Evolutionary conservation across 331 rosid species (phyloP), one percentile per base, ranked within the genome.

Genomic region (Erythrophleum ivorense): DNA sequence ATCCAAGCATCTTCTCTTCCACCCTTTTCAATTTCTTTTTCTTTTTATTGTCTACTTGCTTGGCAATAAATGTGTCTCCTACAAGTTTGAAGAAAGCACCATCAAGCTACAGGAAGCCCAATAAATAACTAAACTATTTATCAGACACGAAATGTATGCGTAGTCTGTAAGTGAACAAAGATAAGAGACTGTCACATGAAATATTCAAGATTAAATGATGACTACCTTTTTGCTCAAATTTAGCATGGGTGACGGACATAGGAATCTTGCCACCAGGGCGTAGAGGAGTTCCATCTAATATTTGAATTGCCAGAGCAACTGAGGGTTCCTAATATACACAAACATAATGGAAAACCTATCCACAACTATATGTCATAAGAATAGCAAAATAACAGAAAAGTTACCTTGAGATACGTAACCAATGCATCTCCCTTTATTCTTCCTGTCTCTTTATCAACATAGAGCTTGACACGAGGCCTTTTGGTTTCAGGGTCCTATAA

Each of bases 1-100:
- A 96, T 76, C 99, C 95, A 81, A 94, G 99, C 89, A 96, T 94
- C 90, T 80, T 96, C n/a, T 96, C 97, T 89, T 96, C 98, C 71
- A 89, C 92, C 86, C 84, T 96, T 86, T 91, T 96, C 73, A 94
- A 84, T 88, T 91, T 94, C 90, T 85, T 94, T 76, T 92, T 96
- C 92, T 91, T 92, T 88, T 91, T 91, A 80, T 71, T 88, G 91
- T 96, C 97, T 72, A 87, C 97, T 92, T 96, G 94, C 86, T 94
- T 96, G 79, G 97, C 73, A 77, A 90, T 72, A 88, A 94, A 96
- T 58, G 31, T 84, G 14, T 94, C 95, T 80, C 99, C 99, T 96
- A 87, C 85, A 80, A 75, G 49, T 40, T 76, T 40, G 81, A 78
- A 65, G 66, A 29, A 80, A 90, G 76, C 68, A 66, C 76, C 54